A percentile compares a stretch with the other conserved stretches of the same genome.
Evolutionary conservation across 139 green algal species (phyloP).

Genomic region (Chlorella vulgaris): DNA sequence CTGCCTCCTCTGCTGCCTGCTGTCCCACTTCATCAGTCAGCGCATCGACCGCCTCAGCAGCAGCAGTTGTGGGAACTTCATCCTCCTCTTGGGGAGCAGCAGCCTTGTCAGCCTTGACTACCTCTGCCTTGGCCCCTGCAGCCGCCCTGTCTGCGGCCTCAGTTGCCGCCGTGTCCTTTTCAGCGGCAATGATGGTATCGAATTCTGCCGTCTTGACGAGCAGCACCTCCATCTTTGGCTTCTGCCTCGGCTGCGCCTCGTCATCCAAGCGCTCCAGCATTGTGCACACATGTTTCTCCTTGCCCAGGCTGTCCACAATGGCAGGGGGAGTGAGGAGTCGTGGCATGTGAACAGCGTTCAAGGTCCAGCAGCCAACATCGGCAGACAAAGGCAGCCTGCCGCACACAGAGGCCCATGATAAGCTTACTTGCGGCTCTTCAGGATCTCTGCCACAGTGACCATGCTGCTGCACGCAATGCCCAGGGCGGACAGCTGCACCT

Average conservation of each 20-base stretch:
- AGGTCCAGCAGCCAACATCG: background rate
- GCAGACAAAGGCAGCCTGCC: no score
- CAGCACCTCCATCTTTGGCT: constrained; percentile 84
- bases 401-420: background rate
- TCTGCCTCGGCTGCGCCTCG: constrained; percentile 51
- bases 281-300: constrained; percentile 64
- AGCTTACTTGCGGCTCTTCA: constrained; percentile 75
- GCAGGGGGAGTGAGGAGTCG: background rate
- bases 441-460: constrained; percentile 87
- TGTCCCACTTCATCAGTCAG: background rate
- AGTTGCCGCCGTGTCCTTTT: constrained; percentile 25
- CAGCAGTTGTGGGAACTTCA: no score
- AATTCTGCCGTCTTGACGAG: constrained; percentile 75
- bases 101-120: background rate
- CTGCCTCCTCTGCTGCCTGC: background rate
- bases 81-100: background rate
- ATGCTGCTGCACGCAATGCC: constrained; percentile 82
- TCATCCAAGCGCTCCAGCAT: constrained; percentile 42
- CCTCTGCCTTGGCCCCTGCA: background rate
- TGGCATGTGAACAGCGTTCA: background rate
- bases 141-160: constrained; percentile 4
- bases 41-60: no score
- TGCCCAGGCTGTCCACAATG: constrained; percentile 45
- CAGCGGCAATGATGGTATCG: constrained; percentile 61
- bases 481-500: constrained; percentile 86